phyloP scores from a whole-genome alignment of 176 grass and related monocot species.

The Musa acuminata region DNA sequence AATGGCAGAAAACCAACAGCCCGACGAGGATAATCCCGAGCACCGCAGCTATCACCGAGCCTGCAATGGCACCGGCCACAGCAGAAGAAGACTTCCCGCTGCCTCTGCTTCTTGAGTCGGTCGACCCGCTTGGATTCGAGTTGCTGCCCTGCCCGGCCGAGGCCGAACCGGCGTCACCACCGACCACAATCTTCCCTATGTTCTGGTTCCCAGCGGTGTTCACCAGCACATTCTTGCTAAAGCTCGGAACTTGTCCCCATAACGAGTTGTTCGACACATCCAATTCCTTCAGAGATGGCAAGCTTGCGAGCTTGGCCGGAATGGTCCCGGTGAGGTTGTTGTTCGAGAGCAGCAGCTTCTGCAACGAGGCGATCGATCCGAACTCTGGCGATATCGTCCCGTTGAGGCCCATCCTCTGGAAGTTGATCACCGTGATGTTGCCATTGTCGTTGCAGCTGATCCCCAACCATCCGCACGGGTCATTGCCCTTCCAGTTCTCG shows the following conservation, averaged over 20 bases:
- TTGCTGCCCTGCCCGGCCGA: not conserved
- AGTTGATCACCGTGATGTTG: slow-evolving; percentile 24
- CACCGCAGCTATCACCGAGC: not conserved
- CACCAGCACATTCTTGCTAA: slow-evolving; percentile 20
- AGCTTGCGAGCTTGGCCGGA: not conserved
- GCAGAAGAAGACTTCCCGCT: not conserved
- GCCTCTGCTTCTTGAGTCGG: not conserved
- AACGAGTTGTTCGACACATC: slow-evolving; percentile 39
- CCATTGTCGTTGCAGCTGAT: slow-evolving; percentile 24
- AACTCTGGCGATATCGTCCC: slow-evolving; percentile 29
- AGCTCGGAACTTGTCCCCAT: slow-evolving; percentile 25
- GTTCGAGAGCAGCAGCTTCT: slow-evolving; percentile 20
- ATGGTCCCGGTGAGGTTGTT: slow-evolving; percentile 26
- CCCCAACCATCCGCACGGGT: slow-evolving; percentile 27
- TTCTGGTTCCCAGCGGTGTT: slow-evolving; percentile 27
- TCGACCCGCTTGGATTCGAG: not conserved
- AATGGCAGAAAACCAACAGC: slow-evolving; percentile 8
- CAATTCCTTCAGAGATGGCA: slow-evolving; percentile 21
- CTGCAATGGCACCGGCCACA: not conserved
- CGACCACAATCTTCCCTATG: not conserved
- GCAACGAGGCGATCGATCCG: slow-evolving; percentile 14
- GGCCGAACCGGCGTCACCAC: not conserved
- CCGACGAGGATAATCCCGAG: not conserved
- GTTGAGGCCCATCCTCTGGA: slow-evolving; percentile 25
- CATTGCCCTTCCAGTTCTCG: slow-evolving; percentile 30